Evolutionary conservation across 306 rosid genomes (phyloP).

Genomic region (Vigna mungo): DNA sequence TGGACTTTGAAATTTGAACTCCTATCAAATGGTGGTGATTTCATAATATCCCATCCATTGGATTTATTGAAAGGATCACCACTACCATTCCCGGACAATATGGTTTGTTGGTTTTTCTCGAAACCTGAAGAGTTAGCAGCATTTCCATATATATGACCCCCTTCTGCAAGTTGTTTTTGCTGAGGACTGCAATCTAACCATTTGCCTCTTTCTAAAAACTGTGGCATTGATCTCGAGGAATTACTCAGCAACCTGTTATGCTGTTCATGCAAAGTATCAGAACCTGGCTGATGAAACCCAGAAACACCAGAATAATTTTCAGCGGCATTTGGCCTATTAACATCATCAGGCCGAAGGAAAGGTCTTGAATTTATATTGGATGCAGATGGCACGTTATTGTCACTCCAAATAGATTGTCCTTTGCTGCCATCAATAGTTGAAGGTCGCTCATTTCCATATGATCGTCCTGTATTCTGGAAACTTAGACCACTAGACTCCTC

Average conservation of each 20-base stretch:
- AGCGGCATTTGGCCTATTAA: conserved; percentile 53
- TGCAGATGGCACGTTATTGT: conserved; percentile 63
- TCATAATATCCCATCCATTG: conserved; percentile 77
- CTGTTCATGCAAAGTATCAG: conserved; percentile 56
- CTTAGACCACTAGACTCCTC: conserved; percentile 83
- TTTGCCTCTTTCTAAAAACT: conserved; percentile 63
- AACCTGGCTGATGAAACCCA: conserved; percentile 69
- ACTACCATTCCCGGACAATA: conserved; percentile 49
- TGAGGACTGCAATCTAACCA: conserved; percentile 74
- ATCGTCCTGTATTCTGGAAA: conserved; percentile 53
- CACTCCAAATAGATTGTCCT: conserved; percentile 68
- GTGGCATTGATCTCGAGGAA: conserved; percentile 59
- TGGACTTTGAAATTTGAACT: conserved; percentile 60
- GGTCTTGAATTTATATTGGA: conserved; percentile 61
- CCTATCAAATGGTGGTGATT: conserved; percentile 60
- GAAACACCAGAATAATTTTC: conserved; percentile 54
- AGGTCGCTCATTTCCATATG: conserved; percentile 60
- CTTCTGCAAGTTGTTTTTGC: conserved; percentile 64
- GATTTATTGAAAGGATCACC: conserved; percentile 65
- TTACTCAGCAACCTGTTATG: conserved; percentile 57
- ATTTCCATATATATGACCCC: conserved; percentile 59
- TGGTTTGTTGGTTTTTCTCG: conserved; percentile 46
- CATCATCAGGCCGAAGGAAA: conserved; percentile 55
- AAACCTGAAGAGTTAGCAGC: conserved; percentile 45
- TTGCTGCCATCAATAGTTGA: conserved; percentile 56